Evolutionary conservation across 2,329 filamentous ascomycete genomes (phyloP).

Genomic region (Aspergillus luchuensis): DNA sequence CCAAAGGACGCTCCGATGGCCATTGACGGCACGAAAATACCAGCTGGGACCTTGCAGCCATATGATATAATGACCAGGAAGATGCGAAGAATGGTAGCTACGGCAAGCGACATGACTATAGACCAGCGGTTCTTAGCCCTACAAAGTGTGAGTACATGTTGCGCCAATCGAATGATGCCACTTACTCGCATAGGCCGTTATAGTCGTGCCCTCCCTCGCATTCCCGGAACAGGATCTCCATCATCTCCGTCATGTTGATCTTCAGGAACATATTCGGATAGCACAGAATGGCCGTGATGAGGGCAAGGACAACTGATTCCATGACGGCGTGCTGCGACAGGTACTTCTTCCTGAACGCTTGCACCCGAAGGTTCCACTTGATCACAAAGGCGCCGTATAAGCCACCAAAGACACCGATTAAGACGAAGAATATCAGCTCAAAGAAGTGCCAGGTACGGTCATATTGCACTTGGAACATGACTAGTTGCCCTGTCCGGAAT

Average conservation of each 20-base stretch:
- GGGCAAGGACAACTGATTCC: slow-evolving; percentile 81
- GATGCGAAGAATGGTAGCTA: slow-evolving; percentile 78
- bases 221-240: slow-evolving; percentile 95
- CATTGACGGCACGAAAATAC: slow-evolving; percentile 98
- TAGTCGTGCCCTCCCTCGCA: slow-evolving; percentile 89
- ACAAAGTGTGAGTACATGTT: neutral
- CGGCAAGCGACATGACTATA: slow-evolving; percentile 74
- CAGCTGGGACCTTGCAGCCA: slow-evolving; percentile 95
- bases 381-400: slow-evolving; percentile 96
- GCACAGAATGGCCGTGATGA: slow-evolving; percentile 84
- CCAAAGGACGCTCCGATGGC: slow-evolving; percentile 94
- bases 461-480: slow-evolving; percentile 98
- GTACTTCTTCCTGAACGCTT: slow-evolving; percentile 93
- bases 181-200: slow-evolving; percentile 80
- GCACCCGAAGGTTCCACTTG: slow-evolving; percentile 90
- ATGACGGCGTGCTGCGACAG: slow-evolving; percentile 79
- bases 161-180: slow-evolving; percentile 9
- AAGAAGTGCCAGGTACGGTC: slow-evolving; percentile 98
- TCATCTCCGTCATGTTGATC: slow-evolving; percentile 99
- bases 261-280: slow-evolving; percentile 94
- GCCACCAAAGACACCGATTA: slow-evolving; percentile 90
- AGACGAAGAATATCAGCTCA: slow-evolving; percentile 86
- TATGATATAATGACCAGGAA: slow-evolving; percentile 94
- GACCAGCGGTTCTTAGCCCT: slow-evolving; percentile 68
- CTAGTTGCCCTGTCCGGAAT: slow-evolving; percentile 91